A percentile compares a stretch with the other conserved stretches of the same genome.
Conservation (phyloP, 768 basidiomycete genomes). For the Tulasnella sp. region DNA sequence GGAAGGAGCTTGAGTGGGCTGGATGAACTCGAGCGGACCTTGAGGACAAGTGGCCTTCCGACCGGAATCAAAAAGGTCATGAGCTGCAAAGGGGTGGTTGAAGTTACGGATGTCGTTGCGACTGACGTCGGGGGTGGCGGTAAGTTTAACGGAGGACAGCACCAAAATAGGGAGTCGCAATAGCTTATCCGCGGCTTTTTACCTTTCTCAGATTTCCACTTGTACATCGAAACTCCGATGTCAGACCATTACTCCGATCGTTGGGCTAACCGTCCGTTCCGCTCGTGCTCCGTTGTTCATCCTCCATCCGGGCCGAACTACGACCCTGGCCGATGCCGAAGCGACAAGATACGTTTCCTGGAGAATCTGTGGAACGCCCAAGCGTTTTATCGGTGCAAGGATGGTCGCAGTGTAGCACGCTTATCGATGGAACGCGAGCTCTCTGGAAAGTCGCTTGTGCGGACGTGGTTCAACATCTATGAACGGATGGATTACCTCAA, state of each 20-base stretch:
- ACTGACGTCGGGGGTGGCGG: conserved; percentile 80
- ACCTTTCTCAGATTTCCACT: conserved; percentile 70
- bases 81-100: conserved; percentile 81
- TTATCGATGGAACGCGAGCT: conserved; percentile 58
- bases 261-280: conserved; percentile 87
- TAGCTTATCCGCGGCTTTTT: conserved; percentile 3
- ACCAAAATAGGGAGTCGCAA: conserved; percentile 36
- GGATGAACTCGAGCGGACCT: conserved; percentile 75
- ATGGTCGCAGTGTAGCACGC: conserved; percentile 73
- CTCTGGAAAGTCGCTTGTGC: conserved; percentile 64
- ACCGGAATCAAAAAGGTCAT: conserved; percentile 76
- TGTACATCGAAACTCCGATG: conserved; percentile 83
- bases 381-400: conserved; percentile 72
- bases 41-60: conserved; percentile 56
- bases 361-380: conserved; percentile 90
- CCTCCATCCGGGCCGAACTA: conserved; percentile 69
- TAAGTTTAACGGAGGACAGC: conserved; percentile 46
- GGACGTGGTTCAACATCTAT: conserved; percentile 90
- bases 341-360: conserved; percentile 79
- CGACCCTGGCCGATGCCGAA: conserved; percentile 64
- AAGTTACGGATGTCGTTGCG: conserved; percentile 79
- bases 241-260: conserved; percentile 72
- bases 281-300: conserved; percentile 74
- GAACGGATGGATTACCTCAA: conserved; percentile 77
- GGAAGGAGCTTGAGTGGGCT: conserved; percentile 74